Conservation (phyloP, 495 filamentous ascomycete species). For the Aspergillus funiculosus region DNA sequence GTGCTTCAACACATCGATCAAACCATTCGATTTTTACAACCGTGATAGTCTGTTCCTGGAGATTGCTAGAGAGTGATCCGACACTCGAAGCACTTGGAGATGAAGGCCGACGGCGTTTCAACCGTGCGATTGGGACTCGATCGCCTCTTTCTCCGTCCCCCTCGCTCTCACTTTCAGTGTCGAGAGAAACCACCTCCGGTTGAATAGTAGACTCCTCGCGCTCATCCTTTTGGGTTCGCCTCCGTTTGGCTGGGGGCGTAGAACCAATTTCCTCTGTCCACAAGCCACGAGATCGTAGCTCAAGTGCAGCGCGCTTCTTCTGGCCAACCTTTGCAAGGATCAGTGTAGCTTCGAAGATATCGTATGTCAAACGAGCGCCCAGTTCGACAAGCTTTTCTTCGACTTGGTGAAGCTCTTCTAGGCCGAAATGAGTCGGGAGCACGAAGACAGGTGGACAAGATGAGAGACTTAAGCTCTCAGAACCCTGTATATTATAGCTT, state of each 20-base stretch:
- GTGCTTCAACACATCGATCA: constrained; percentile 50
- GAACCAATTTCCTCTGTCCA: constrained; percentile 51
- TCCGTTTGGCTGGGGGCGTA: constrained; percentile 21
- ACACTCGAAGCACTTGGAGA: background rate
- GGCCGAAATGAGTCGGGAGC: constrained; percentile 60
- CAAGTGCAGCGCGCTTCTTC: constrained; percentile 65
- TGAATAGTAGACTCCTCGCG: background rate
- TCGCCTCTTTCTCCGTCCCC: constrained; percentile 16
- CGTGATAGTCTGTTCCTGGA: constrained; percentile 40
- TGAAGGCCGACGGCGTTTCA: constrained; percentile 5
- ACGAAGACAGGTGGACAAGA: constrained; percentile 62
- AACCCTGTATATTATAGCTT: constrained; percentile 3
- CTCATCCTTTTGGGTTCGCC: constrained; percentile 5
- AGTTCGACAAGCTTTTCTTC: constrained; percentile 55
- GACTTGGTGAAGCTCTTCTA: constrained; percentile 53
- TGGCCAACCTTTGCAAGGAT: constrained; percentile 66
- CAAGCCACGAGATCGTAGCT: constrained; percentile 61
- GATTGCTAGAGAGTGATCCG: background rate
- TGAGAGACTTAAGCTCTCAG: constrained; percentile 12
- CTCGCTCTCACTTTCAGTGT: constrained; percentile 31
- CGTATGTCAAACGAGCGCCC: constrained; percentile 59
- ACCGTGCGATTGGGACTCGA: constrained; percentile 5
- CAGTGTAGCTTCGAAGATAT: constrained; percentile 64
- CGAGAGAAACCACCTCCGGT: constrained; percentile 25
- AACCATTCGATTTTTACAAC: constrained; percentile 79